Percentiles rank a stretch among this genome's conserved stretches.
phyloP scores from a whole-genome alignment of 1,284 basidiomycete genomes.

The Irpex sp. region DNA sequence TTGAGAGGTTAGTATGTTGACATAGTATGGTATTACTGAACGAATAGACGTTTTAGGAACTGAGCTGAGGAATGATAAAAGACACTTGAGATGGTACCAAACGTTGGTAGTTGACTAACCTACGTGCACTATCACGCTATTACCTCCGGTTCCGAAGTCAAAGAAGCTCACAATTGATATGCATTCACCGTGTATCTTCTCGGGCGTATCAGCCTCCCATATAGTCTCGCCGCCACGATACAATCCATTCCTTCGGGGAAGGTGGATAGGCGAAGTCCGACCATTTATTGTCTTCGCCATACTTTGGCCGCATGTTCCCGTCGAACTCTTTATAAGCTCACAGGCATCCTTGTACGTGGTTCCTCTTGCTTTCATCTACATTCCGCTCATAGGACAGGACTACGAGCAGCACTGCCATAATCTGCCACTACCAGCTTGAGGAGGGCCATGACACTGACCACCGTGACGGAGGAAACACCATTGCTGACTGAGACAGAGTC shows the following conservation, averaged over 20 bases:
- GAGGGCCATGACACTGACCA: not conserved
- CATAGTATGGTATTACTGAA: too few species aligned
- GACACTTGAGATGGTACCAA: too few species aligned
- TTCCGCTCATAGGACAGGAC: not conserved
- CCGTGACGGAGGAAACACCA: constrained; percentile 8
- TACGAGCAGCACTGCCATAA: not conserved
- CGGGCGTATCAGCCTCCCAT: too few species aligned
- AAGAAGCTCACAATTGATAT: too few species aligned
- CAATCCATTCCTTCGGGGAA: not conserved
- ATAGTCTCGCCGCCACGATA: not conserved
- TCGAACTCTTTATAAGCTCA: not conserved
- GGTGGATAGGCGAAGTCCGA: not conserved
- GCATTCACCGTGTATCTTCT: too few species aligned
- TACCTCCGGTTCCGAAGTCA: too few species aligned
- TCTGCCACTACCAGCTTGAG: not conserved
- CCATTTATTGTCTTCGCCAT: not conserved
- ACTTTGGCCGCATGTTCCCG: not conserved
- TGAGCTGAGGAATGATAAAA: too few species aligned
- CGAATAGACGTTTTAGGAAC: too few species aligned
- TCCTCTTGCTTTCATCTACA: not conserved
- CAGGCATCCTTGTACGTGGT: not conserved
- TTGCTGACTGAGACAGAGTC: not conserved
- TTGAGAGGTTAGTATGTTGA: too few species aligned
- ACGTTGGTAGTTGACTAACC: too few species aligned
- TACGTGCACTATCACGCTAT: too few species aligned